Evolutionary conservation across 2,329 filamentous ascomycete species (phyloP), one percentile per base, ranked within the genome.

Genomic region (Gyromitra esculenta): DNA sequence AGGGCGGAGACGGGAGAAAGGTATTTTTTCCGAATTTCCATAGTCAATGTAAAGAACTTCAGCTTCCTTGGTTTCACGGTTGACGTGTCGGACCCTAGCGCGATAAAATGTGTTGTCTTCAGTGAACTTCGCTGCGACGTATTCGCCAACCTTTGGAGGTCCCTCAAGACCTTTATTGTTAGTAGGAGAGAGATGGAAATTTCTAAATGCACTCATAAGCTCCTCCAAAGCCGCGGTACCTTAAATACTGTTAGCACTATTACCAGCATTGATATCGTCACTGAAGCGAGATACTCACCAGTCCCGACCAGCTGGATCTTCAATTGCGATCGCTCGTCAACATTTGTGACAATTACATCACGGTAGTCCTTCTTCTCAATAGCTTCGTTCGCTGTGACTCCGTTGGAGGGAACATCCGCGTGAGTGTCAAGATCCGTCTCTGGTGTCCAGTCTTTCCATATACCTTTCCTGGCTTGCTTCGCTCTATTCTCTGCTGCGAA

Each of bases 21-120:
- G 89, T 73, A 97, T 87, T 82, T 90, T 91, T 85, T 99, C 96
- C 71, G 89, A 91, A 87, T 99, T 99, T 81, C 96, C 96, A 84
- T 96, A 99, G 86, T 99, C 96, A 78, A 99, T 89, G 85, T 97
- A 99, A 59, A 96, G 86, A 35, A 99, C 91, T 84, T 99, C 96
- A 31, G 94, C 91, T 81, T 92, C 90, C 87, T 96, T 93, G 81
- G 91, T 91, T 7, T 94, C 88, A 78, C 96, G 93, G 85, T 99
- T 96, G 84, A 98, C 97, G 82, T 94, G 90, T 78, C 94, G 91
- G 77, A 99, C 90, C 77, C 91, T 91, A 41, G 92, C 96, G 77
- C 96, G 92, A 86, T 99, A 99, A 95, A 95, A 99, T 80, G 96
- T 90, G 76, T 91, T 89, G 82, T 99, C 96, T 67, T 90, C 91